A percentile compares a stretch with the other conserved stretches of the same genome.
phyloP scores from a whole-genome alignment of 2,329 filamentous ascomycete genomes.

The Aspergillus costaricaensis region DNA sequence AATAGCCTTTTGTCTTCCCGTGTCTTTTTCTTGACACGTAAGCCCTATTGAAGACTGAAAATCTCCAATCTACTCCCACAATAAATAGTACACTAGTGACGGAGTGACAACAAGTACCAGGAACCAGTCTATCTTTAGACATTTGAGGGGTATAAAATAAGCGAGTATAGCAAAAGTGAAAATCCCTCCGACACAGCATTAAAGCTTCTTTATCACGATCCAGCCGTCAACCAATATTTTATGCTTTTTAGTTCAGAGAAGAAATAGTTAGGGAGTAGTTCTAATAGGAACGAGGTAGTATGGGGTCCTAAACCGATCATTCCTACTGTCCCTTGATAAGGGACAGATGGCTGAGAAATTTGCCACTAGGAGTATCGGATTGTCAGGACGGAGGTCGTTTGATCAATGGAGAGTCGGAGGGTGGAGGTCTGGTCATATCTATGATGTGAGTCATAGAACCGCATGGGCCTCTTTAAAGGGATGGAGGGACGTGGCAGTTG shows the following conservation, averaged over 20 bases:
- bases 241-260: background rate
- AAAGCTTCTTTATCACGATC: background rate
- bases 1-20: background rate
- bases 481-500: constrained; percentile 9
- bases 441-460: background rate
- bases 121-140: background rate
- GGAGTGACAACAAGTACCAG: background rate
- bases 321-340: background rate
- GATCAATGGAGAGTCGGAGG: background rate
- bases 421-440: background rate
- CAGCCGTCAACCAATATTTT: background rate
- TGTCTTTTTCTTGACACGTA: background rate
- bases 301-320: background rate
- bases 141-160: background rate
- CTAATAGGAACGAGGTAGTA: background rate
- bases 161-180: background rate
- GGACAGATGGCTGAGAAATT: background rate
- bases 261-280: background rate
- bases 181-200: background rate
- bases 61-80: background rate
- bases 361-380: background rate
- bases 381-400: background rate
- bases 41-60: background rate
- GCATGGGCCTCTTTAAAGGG: background rate
- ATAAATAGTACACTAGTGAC: background rate